Percentiles rank a stretch among this genome's conserved stretches.
These are phyloP conservation scores for Candida sojae DNA, from an alignment of 1,139 yeast species.

Conservation along the genomic window DNA sequence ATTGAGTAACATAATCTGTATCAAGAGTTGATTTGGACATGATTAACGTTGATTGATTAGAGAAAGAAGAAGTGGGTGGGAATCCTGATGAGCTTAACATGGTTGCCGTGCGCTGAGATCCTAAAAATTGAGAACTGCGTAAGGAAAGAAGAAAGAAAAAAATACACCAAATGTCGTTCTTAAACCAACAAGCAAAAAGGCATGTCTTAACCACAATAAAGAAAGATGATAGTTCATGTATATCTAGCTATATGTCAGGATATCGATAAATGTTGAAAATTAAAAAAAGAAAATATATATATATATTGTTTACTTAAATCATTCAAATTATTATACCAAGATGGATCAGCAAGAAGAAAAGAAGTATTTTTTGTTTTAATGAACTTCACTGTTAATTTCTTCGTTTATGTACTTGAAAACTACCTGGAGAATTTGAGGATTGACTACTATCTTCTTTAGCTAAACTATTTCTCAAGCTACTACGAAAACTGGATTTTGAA, in stretches of 20 bases:
- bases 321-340: no score
- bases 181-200: no score
- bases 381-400: not conserved
- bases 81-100: not conserved
- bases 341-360: no score
- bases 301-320: no score
- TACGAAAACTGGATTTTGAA: constrained; percentile 14
- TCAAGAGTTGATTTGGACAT: constrained; percentile 4
- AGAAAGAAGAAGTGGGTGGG: not conserved
- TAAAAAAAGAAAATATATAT: not conserved
- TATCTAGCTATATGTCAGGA: not conserved
- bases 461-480: constrained; percentile 11
- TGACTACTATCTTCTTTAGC: constrained; percentile 9
- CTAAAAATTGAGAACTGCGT: no score
- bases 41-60: not conserved
- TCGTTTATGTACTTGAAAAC: constrained; percentile 6
- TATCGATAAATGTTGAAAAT: not conserved
- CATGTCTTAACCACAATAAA: no score
- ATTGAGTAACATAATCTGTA: constrained; percentile 1
- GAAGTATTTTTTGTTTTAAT: no score
- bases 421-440: constrained; percentile 9
- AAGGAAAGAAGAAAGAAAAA: not conserved
- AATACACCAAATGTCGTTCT: not conserved
- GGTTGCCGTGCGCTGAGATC: not conserved
- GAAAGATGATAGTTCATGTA: not conserved